Evolutionary conservation across 208 protist genomes (phyloP).

Genomic region (Trypanosoma conorhini): DNA sequence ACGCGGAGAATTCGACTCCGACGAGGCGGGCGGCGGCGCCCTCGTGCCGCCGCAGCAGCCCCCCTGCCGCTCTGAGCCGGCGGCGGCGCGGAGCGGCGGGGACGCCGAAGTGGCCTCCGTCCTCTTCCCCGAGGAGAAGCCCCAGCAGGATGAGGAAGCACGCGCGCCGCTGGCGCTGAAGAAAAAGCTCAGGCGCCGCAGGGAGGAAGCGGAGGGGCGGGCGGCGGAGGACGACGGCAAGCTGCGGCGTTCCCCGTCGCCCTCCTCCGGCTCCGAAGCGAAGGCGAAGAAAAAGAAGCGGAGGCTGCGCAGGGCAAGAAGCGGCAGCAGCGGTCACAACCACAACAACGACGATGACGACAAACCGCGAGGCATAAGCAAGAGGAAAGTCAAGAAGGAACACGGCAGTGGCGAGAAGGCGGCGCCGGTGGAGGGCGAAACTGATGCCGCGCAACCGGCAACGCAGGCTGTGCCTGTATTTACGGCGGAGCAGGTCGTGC

Average conservation of each 20-base stretch:
- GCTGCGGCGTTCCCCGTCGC: conserved; percentile 1
- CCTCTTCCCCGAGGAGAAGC: conserved; percentile 9
- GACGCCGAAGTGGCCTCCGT: background rate
- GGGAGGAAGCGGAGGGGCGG: conserved; percentile 14
- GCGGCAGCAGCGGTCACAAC: background rate
- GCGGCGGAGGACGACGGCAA: conserved; percentile 6
- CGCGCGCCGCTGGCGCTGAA: conserved; percentile 41
- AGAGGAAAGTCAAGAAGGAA: background rate
- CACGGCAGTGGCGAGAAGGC: background rate
- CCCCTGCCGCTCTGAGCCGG: background rate
- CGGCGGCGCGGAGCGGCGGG: background rate
- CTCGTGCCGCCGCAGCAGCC: background rate
- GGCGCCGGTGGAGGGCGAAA: no score
- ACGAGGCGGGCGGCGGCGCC: conserved; percentile 4
- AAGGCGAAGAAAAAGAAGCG: conserved; percentile 6
- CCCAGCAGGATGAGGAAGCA: conserved; percentile 1
- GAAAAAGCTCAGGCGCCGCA: conserved; percentile 27
- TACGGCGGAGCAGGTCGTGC: background rate
- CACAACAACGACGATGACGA: background rate
- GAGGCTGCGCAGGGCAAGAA: background rate
- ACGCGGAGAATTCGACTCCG: background rate
- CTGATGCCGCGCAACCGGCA: background rate
- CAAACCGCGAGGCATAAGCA: background rate
- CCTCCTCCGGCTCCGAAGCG: background rate
- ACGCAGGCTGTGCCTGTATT: background rate